Percentiles rank a stretch among this genome's conserved stretches.
phyloP scores from a whole-genome alignment of 441 rosid species.

The Jatropha podagrica region DNA sequence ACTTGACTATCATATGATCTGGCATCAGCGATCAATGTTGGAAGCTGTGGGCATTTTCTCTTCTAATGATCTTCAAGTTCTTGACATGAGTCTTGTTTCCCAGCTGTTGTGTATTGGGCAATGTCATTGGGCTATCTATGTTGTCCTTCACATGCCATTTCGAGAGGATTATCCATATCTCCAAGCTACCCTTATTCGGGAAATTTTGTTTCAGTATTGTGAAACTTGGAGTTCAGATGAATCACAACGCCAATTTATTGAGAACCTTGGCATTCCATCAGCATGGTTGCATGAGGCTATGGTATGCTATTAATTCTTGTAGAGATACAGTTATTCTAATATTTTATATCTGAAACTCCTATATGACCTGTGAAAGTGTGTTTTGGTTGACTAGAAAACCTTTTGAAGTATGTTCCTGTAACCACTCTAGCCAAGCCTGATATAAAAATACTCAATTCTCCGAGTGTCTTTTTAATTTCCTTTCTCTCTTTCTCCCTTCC shows the following conservation, averaged over 20 bases:
- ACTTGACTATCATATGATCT: constrained; percentile 97
- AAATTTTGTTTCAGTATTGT: constrained; percentile 91
- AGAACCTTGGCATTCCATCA: constrained; percentile 71
- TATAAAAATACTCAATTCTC: neutral
- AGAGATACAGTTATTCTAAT: constrained; percentile 11
- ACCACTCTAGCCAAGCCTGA: neutral
- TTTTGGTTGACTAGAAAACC: constrained; percentile 2
- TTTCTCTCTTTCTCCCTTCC: neutral
- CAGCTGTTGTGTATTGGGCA: constrained; percentile 78
- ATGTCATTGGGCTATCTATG: constrained; percentile 97
- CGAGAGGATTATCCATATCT: constrained; percentile 74
- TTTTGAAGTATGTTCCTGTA: neutral
- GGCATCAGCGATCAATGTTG: constrained; percentile 90
- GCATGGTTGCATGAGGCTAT: constrained; percentile 96
- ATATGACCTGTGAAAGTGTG: constrained; percentile 11
- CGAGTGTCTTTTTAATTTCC: neutral
- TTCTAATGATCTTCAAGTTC: constrained; percentile 85
- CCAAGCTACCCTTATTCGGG: constrained; percentile 69
- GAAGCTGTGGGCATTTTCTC: constrained; percentile 79
- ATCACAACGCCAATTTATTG: constrained; percentile 70
- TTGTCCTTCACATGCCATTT: constrained; percentile 80
- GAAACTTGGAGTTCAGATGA: constrained; percentile 87
- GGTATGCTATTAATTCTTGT: constrained; percentile 47
- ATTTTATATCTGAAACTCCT: constrained; percentile 6
- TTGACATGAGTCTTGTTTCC: constrained; percentile 92